Evolutionary conservation across 2,329 filamentous ascomycete genomes (phyloP).

Genomic region (Alternaria infectoria): DNA sequence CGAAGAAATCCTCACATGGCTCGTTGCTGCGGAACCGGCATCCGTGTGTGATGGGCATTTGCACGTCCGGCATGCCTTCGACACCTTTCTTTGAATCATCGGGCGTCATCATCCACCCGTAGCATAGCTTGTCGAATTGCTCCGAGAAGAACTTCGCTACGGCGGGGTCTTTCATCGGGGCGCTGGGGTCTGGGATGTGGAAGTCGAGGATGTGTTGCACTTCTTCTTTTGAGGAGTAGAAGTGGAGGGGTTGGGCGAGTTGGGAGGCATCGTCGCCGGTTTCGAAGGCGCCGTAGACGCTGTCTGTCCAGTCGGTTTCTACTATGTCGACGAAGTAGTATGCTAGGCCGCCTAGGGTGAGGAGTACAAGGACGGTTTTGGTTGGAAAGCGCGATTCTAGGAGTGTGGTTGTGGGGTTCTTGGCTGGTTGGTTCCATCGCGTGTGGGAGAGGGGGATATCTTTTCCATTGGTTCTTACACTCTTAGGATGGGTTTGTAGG

Average conservation of each 20-base stretch:
- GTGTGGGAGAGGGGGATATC: neutral
- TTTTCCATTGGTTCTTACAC: neutral
- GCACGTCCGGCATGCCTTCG: constrained; percentile 7
- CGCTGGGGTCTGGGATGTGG: constrained; percentile 30
- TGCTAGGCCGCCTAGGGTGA: constrained; percentile 25
- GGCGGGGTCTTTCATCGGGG: constrained; percentile 26
- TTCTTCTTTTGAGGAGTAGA: constrained; percentile 34
- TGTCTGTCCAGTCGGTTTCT: constrained; percentile 27
- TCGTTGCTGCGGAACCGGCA: constrained; percentile 38
- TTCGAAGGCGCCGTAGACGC: constrained; percentile 22
- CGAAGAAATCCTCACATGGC: constrained; percentile 43
- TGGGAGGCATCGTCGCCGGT: constrained; percentile 12
- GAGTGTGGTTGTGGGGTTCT: neutral
- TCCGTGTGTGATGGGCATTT: constrained; percentile 44
- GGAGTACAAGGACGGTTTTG: constrained; percentile 37
- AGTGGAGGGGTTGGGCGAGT: constrained; percentile 30
- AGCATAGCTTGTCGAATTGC: constrained; percentile 31
- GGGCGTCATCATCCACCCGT: constrained; percentile 37
- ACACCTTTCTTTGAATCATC: constrained; percentile 28
- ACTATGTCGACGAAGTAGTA: constrained; percentile 36
- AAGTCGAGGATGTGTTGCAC: constrained; percentile 33
- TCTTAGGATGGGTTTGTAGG: neutral
- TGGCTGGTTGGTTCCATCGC: neutral
- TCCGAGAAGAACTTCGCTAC: constrained; percentile 29
- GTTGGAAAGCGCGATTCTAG: constrained; percentile 41